These are phyloP conservation scores for Clonostachys rosea DNA, from an alignment of 2,329 filamentous ascomycete genomes.

Conservation along the genomic window DNA sequence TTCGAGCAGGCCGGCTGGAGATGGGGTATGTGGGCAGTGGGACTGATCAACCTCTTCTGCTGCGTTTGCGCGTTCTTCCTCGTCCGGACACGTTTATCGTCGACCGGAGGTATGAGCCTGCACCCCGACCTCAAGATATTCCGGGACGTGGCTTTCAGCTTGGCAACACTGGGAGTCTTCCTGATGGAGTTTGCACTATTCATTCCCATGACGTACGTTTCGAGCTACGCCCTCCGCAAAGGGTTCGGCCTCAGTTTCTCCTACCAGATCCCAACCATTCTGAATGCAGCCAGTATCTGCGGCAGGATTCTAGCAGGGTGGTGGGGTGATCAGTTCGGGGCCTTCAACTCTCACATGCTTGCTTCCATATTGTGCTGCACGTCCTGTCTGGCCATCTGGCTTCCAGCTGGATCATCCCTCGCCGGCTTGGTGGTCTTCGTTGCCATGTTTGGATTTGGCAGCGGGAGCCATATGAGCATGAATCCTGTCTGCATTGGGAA, in stretches of 20 bases:
- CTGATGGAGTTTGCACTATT: slow-evolving; percentile 37
- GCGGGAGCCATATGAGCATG: neutral
- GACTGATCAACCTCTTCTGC: neutral
- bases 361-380: slow-evolving; percentile 41
- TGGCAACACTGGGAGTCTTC: slow-evolving; percentile 10
- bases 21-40: slow-evolving; percentile 1
- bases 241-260: slow-evolving; percentile 48
- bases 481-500: no score
- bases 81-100: neutral
- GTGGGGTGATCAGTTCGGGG: slow-evolving; percentile 48
- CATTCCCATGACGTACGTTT: slow-evolving; percentile 53
- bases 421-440: slow-evolving; percentile 30
- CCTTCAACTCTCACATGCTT: slow-evolving; percentile 47
- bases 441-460: slow-evolving; percentile 19
- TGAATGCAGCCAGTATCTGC: slow-evolving; percentile 62
- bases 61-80: neutral
- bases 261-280: slow-evolving; percentile 61
- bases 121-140: neutral
- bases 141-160: neutral
- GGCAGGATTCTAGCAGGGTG: slow-evolving; percentile 51
- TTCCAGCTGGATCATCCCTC: slow-evolving; percentile 39
- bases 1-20: slow-evolving; percentile 1
- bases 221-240: slow-evolving; percentile 50
- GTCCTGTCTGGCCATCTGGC: slow-evolving; percentile 52
- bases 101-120: slow-evolving; percentile 1